Conservation (phyloP, 2,329 filamentous ascomycete species). For the Mycosphaerelloides madeirae region DNA sequence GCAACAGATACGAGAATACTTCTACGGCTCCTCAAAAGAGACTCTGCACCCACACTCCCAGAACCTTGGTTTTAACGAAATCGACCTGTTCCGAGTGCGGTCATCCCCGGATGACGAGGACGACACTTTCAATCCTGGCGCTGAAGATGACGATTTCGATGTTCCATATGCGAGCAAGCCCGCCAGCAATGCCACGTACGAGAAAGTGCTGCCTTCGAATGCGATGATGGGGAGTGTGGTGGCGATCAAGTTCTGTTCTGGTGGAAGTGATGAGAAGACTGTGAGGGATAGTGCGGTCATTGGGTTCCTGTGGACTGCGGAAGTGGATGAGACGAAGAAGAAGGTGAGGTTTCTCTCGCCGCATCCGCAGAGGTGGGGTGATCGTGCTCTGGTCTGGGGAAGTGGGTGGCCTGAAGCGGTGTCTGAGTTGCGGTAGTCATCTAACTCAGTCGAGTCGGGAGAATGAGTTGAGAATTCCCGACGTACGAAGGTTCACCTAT, state of each 20-base stretch:
- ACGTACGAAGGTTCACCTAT: too few relatives aligned
- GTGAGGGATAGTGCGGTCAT: constrained; percentile 79
- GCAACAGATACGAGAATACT: constrained; percentile 81
- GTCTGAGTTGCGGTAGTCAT: constrained; percentile 55
- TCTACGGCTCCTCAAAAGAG: constrained; percentile 71
- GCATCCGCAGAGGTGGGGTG: constrained; percentile 73
- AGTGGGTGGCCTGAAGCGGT: constrained; percentile 75
- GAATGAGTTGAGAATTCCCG: too few relatives aligned
- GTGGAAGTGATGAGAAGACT: constrained; percentile 62
- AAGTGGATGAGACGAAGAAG: constrained; percentile 79
- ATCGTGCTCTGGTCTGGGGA: constrained; percentile 76
- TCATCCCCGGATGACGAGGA: constrained; percentile 18
- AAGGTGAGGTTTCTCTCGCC: constrained; percentile 79
- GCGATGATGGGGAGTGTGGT: constrained; percentile 76
- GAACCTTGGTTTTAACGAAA: constrained; percentile 68
- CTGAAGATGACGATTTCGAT: constrained; percentile 48
- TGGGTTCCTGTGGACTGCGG: constrained; percentile 88
- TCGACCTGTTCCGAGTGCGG: constrained; percentile 58
- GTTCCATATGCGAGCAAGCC: constrained; percentile 30
- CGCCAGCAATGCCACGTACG: constrained; percentile 20
- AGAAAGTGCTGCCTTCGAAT: constrained; percentile 58
- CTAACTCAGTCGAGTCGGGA: too few relatives aligned
- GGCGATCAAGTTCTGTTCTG: constrained; percentile 70
- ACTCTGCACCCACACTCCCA: constrained; percentile 84
- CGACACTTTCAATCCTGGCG: constrained; percentile 34